Evolutionary conservation across 2,329 filamentous ascomycete species (phyloP).

Genomic region (Phyllosticta capitalensis): DNA sequence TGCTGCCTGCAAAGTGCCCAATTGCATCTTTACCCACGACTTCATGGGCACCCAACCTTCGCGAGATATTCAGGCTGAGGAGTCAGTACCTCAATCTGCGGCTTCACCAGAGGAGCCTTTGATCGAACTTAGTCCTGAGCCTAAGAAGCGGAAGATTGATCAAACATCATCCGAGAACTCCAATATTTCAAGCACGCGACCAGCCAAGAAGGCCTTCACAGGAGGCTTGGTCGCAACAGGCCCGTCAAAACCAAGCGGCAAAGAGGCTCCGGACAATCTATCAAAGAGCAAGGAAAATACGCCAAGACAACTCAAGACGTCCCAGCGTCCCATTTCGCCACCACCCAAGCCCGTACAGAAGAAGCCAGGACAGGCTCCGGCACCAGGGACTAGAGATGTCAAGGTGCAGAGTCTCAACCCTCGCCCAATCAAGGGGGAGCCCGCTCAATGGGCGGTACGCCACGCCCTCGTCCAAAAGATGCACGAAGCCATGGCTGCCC

Average conservation of each 20-base stretch:
- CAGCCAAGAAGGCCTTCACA: slow-evolving; percentile 16
- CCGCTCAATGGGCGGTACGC: slow-evolving; percentile 27
- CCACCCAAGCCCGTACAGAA: background rate
- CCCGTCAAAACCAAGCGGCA: background rate
- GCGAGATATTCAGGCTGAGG: background rate
- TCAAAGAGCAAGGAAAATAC: background rate
- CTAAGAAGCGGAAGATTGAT: slow-evolving; percentile 18
- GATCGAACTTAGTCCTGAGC: background rate
- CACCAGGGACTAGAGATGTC: slow-evolving; percentile 7
- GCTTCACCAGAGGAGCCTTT: background rate
- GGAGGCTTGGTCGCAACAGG: slow-evolving; percentile 17
- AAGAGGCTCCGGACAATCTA: background rate
- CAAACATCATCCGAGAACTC: slow-evolving; percentile 13
- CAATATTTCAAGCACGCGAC: background rate
- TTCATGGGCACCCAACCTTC: slow-evolving; percentile 9
- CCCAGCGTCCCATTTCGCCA: slow-evolving; percentile 15
- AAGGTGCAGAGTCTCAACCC: slow-evolving; percentile 52
- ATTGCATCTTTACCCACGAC: slow-evolving; percentile 51
- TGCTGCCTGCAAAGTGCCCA: slow-evolving; percentile 40
- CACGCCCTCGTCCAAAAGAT: slow-evolving; percentile 46
- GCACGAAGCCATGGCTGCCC: slow-evolving; percentile 54
- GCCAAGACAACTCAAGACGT: slow-evolving; percentile 15
- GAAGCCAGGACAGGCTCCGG: slow-evolving; percentile 12
- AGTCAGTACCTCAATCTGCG: background rate
- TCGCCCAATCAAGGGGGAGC: slow-evolving; percentile 47